phyloP scores from a whole-genome alignment of 2,329 filamentous ascomycete genomes.

The Exophiala aquamarina region DNA sequence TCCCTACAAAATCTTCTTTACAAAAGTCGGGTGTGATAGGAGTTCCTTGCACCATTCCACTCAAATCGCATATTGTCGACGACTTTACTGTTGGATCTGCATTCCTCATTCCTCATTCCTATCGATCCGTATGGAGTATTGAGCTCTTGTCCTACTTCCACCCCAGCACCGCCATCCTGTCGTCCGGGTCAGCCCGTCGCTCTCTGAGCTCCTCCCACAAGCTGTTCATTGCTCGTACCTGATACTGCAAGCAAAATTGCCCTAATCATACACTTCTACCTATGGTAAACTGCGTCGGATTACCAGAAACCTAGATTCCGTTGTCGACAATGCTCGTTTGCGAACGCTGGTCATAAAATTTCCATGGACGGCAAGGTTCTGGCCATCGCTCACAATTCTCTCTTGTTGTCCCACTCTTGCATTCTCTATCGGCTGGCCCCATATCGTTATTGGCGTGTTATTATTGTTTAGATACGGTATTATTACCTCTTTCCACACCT shows the following conservation, averaged over 20 bases:
- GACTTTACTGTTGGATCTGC: too few relatives aligned
- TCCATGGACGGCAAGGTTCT: constrained; percentile 23
- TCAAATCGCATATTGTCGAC: too few relatives aligned
- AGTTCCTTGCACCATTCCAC: too few relatives aligned
- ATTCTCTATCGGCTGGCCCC: constrained; percentile 1
- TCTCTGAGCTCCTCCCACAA: background rate
- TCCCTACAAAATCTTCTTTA: too few relatives aligned
- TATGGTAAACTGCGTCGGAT: background rate
- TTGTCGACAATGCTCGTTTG: constrained; percentile 15
- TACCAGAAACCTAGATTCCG: constrained; percentile 3
- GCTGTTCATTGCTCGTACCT: too few relatives aligned
- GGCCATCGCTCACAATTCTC: constrained; percentile 8
- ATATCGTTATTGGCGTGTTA: background rate
- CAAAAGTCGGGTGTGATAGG: too few relatives aligned
- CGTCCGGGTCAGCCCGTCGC: constrained; percentile 17
- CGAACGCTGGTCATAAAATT: constrained; percentile 20
- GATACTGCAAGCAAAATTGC: too few relatives aligned
- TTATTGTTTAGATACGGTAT: too few relatives aligned
- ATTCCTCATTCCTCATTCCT: too few relatives aligned
- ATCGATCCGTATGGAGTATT: too few relatives aligned
- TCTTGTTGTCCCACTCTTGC: constrained; percentile 15
- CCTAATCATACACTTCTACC: too few relatives aligned
- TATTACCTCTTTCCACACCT: background rate
- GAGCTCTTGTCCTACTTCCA: too few relatives aligned
- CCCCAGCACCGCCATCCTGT: constrained; percentile 6